Evolutionary conservation across 768 basidiomycete genomes (phyloP), one percentile per base, ranked within the genome.

Genomic region (Lactarius tabidus): DNA sequence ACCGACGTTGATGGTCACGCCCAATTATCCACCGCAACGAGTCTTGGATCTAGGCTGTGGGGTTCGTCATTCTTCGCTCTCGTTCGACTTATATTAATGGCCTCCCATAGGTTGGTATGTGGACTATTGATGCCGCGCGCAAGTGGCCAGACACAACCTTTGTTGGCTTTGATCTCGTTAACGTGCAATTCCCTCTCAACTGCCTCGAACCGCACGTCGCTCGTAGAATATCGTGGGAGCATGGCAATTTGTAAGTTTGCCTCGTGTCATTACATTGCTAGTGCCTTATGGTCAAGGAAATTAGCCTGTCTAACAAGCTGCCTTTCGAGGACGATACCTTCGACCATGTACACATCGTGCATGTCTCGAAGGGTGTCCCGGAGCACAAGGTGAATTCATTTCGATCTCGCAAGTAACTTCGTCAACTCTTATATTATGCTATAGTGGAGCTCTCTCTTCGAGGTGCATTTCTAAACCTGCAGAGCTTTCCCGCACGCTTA

Each of bases 321-420:
- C 90, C 90, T 0, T 92, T 91, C 71, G 89, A 91, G 18, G 90
- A 91, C 61, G 89, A 91, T 65, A 85, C 88, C 69, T 92, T 92
- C 66, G 90, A 92, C 73, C 84, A 89, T 73, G 84, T 92, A n/a
- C 91, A 88, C 69, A 82, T 91, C 58, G 80, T 83, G 65, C 77
- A 78, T 57, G 82, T 91, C 64, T 83, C 88, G 0, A 80, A 80
- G 70, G 88, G 84, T 15, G 82, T 91, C 39, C 88, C 89, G 8
- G 89, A 90, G 57, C 63, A 71, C 58, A 72, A 72, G 56, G 71
- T 73, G 45, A 41, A 26, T 51, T 53, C 29, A 33, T 20, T 62
- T 68, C 20, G 55, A 70, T 36, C 57, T 70, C 3, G 67, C 71
- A 3, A 52, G 65, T 20, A 7, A 29, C 23, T 38, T 23, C 53